These are phyloP conservation scores for Dittrichia graveolens DNA, from an alignment of 129 eudicot species.

Conservation along the genomic window DNA sequence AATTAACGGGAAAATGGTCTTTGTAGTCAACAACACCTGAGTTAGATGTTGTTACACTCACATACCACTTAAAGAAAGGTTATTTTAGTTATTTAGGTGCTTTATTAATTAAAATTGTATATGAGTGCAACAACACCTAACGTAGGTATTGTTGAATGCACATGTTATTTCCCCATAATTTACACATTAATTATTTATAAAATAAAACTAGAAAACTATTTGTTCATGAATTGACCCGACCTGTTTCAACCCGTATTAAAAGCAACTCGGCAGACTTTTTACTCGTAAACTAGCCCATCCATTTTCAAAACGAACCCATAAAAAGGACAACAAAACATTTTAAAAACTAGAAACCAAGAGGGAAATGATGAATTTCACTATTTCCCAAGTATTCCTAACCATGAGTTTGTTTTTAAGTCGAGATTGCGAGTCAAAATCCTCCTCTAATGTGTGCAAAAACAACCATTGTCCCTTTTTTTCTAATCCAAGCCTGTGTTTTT, in stretches of 20 bases:
- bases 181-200: no score
- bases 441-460: conserved; percentile 9
- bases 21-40: no score
- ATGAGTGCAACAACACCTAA: no score
- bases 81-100: no score
- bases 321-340: conserved; percentile 1
- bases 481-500: conserved; percentile 12
- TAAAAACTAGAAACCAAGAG: conserved; percentile 2
- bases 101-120: no score
- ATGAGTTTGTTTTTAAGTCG: not conserved
- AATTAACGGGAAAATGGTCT: no score
- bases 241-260: not conserved
- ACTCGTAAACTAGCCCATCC: not conserved
- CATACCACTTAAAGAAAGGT: no score
- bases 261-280: not conserved
- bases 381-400: not conserved
- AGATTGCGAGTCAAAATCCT: not conserved
- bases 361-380: not conserved
- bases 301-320: not conserved
- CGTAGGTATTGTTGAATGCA: no score
- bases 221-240: not conserved
- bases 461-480: not conserved
- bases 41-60: no score
- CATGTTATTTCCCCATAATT: no score
- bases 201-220: no score